Base-by-base conservation (phyloP, 257 asterid species). In the Misopates orontium region DNA sequence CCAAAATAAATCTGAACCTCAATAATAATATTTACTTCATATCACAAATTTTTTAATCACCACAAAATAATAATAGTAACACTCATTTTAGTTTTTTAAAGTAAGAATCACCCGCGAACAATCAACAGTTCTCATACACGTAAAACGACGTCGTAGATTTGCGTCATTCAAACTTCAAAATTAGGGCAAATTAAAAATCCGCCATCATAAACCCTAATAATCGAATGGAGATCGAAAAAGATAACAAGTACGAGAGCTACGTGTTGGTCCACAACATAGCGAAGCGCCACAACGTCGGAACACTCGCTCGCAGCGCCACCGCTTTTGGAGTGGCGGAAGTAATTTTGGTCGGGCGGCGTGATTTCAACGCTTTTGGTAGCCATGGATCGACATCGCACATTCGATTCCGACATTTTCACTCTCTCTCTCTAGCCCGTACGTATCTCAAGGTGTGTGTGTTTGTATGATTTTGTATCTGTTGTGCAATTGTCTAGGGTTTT, bases 271-370 rank as follows among this genome's bases (percentile, higher is more conserved):
- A 94, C 88, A 88, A 94, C 80, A 90, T 94, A 69, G 95, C 97
- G 23, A 94, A 94, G 85, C 84, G 97, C 79, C 99, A 94, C 79
- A 94, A 94, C 87, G 95, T 94, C 25, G 99, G 99, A 18, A 94
- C 99, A 28, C 81, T 94, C 64, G 96, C 96, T 25, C 90, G 97
- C 74, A 94, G 99, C 85, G 95, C 96, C 81, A 87, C 94, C 18
- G 98, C 96, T n/a, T 89, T 94, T 64, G 99, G 97, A 3, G 97
- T 94, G 8, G 54, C 93, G 50, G 96, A 94, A 83, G 45, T 94
- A 61, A 88, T 94, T 31, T 63, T 94, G 16, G 95, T 94, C 1
- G 99, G 98, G 62, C 92, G 91, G 67, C 79, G 96, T 3, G 99
- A 94, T 61, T 94, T 94, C 91, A 94, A 90, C 77, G 62, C 99